These are phyloP conservation scores for Eucalyptus curtisii DNA, from an alignment of 345 rosid genomes.

Conservation along the genomic window DNA sequence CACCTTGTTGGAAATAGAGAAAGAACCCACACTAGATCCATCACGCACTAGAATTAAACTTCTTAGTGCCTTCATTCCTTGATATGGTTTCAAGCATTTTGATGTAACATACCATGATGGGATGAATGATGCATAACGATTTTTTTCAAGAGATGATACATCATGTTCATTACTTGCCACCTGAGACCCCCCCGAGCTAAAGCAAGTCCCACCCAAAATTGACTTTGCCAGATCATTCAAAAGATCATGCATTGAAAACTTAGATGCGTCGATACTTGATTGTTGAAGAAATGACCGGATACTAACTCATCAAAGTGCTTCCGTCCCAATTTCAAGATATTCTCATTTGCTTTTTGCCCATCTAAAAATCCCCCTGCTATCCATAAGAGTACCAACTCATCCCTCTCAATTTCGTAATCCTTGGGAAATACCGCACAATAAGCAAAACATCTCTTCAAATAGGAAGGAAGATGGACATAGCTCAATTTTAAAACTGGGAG, in stretches of 20 bases:
- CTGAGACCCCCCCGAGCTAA: accelerated
- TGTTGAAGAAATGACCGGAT: no score
- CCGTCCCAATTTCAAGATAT: not conserved
- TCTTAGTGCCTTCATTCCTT: not conserved
- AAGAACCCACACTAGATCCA: accelerated
- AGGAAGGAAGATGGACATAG: not conserved
- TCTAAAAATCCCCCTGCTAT: not conserved
- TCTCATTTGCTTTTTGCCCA: not conserved
- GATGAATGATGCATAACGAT: not conserved
- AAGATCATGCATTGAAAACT: not conserved
- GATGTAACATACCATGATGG: accelerated
- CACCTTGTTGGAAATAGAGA: accelerated
- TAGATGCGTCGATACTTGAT: no score
- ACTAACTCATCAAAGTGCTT: not conserved
- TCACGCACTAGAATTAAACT: accelerated
- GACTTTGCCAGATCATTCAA: not conserved
- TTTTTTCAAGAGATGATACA: not conserved
- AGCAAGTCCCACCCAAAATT: accelerated
- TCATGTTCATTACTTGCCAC: not conserved
- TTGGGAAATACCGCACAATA: not conserved
- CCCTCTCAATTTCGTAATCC: not conserved
- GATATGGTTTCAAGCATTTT: not conserved
- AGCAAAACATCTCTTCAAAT: not conserved
- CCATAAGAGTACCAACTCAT: not conserved
- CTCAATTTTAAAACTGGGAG: not conserved